phyloP scores from a whole-genome alignment of 1,284 basidiomycete species.

The Malassezia slooffiae region DNA sequence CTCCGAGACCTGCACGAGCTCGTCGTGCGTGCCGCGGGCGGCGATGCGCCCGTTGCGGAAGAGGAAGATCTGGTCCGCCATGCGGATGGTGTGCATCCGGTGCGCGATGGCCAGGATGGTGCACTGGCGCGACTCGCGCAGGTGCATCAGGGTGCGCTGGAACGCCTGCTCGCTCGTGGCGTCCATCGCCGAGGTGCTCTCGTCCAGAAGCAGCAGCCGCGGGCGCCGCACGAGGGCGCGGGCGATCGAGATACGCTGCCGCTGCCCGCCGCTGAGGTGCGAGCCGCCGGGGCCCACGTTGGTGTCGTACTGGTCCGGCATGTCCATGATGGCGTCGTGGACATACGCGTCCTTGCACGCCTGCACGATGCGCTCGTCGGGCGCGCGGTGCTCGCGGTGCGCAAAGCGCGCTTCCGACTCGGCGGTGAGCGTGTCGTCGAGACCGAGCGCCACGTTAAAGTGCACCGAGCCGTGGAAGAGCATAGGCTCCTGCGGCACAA shows the following conservation, averaged over 20 bases:
- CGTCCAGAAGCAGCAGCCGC: constrained; percentile 34
- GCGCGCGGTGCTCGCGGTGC: constrained; percentile 41
- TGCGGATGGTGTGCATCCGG: constrained; percentile 38
- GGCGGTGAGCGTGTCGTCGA: constrained; percentile 62
- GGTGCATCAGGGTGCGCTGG: constrained; percentile 29
- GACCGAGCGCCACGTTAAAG: constrained; percentile 45
- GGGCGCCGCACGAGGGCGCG: constrained; percentile 39
- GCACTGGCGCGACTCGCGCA: constrained; percentile 35
- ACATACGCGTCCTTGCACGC: constrained; percentile 38
- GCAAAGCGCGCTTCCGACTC: constrained; percentile 56
- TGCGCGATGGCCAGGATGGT: constrained; percentile 39
- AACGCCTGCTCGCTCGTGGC: constrained; percentile 40
- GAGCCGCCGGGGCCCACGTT: constrained; percentile 87
- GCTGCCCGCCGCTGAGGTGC: constrained; percentile 50
- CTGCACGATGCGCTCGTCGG: constrained; percentile 51
- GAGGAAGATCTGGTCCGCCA: constrained; percentile 40
- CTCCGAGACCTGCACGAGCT: constrained; percentile 23
- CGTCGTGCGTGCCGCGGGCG: constrained; percentile 33
- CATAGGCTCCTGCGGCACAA: constrained; percentile 84
- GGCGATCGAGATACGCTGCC: constrained; percentile 41
- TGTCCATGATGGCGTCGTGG: constrained; percentile 63
- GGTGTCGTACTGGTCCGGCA: constrained; percentile 83
- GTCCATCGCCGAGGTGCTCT: constrained; percentile 41
- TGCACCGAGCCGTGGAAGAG: constrained; percentile 57
- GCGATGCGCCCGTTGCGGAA: constrained; percentile 32